Evolutionary conservation across 208 protist genomes (phyloP).

Genomic region (Trypanosoma theileri): DNA sequence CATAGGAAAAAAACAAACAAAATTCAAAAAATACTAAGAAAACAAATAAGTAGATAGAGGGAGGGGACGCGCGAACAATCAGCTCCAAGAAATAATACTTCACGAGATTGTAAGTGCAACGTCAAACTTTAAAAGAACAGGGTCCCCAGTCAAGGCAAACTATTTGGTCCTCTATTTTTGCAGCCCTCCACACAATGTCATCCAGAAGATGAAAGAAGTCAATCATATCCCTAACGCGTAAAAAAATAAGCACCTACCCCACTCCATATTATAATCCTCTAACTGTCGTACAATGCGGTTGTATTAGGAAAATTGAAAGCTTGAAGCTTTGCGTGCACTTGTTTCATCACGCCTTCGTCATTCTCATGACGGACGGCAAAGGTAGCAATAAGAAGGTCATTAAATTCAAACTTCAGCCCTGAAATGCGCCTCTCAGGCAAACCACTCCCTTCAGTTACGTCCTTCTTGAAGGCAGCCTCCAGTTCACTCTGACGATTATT

Average conservation of each 20-base stretch:
- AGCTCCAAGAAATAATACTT: no score
- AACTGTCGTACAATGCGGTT: background rate
- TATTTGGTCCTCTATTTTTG: no score
- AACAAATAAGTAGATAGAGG: background rate
- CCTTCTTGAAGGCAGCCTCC: slow-evolving; percentile 35
- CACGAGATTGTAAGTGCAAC: no score
- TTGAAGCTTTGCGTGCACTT: slow-evolving; percentile 42
- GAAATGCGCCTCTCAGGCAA: slow-evolving; percentile 36
- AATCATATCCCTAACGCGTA: no score
- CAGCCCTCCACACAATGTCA: no score
- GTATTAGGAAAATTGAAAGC: slow-evolving; percentile 42
- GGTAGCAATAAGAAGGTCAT: background rate
- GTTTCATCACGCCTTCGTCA: slow-evolving; percentile 25
- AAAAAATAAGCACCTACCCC: no score
- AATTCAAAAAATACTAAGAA: background rate
- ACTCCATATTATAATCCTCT: no score
- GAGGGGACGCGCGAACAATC: background rate
- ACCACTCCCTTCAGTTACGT: slow-evolving; percentile 32
- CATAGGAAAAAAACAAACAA: slow-evolving; percentile 11
- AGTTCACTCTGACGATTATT: slow-evolving; percentile 23
- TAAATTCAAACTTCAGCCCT: slow-evolving; percentile 37
- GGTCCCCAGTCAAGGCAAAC: background rate
- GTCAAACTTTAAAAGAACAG: no score
- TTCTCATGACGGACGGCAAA: slow-evolving; percentile 23
- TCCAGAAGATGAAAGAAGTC: no score